Percentiles rank a stretch among this genome's conserved stretches.
These are phyloP conservation scores for Teratosphaeria zuluensis DNA, from an alignment of 2,329 filamentous ascomycete species.

Conservation along the genomic window DNA sequence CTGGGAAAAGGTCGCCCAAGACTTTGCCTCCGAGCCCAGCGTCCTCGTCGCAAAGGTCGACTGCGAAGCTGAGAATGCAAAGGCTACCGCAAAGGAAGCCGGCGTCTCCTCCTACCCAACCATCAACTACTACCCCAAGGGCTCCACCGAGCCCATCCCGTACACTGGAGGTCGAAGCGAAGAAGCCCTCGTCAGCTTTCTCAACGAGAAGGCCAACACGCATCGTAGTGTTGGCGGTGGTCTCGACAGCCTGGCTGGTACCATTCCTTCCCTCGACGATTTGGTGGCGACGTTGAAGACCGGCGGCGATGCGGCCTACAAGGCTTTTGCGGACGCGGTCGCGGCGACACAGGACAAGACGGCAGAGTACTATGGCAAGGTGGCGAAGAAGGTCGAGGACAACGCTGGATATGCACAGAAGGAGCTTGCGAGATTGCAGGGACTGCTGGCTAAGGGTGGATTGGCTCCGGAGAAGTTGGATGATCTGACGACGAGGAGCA, in stretches of 20 bases:
- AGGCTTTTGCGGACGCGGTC: constrained; percentile 64
- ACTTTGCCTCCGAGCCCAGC: constrained; percentile 66
- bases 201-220: constrained; percentile 85
- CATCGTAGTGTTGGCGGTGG: constrained; percentile 73
- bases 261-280: constrained; percentile 66
- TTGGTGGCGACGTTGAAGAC: constrained; percentile 61
- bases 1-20: constrained; percentile 78
- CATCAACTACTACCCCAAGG: constrained; percentile 93
- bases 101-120: constrained; percentile 84
- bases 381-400: constrained; percentile 72
- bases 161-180: constrained; percentile 74
- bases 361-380: constrained; percentile 81
- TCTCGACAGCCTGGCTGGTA: constrained; percentile 70
- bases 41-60: constrained; percentile 93
- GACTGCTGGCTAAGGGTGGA: constrained; percentile 76
- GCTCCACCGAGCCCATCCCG: constrained; percentile 58
- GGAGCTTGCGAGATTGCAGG: constrained; percentile 71
- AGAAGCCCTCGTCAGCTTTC: constrained; percentile 63
- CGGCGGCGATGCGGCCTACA: constrained; percentile 55
- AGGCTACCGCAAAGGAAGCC: constrained; percentile 64
- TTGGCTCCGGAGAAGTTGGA: constrained; percentile 79
- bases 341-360: constrained; percentile 66
- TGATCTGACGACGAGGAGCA: constrained; percentile 75
- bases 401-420: constrained; percentile 74
- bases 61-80: constrained; percentile 78